A percentile compares a stretch with the other conserved stretches of the same genome.
These are phyloP conservation scores for Botrytis sinoallii DNA, from an alignment of 2,329 filamentous ascomycete species.

Conservation along the genomic window DNA sequence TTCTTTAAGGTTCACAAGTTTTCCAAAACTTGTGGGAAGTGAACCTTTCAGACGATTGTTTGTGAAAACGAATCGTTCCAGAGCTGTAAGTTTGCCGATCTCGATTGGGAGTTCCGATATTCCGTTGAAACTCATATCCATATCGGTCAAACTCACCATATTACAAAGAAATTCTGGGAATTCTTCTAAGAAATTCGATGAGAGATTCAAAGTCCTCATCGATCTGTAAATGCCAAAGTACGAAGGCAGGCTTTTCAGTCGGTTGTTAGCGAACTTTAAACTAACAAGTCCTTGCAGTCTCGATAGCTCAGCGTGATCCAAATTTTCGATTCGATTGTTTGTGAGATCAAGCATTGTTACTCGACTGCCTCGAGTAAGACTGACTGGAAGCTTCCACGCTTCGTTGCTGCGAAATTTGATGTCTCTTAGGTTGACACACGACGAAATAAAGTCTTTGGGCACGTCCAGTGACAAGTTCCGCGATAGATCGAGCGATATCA, in stretches of 20 bases:
- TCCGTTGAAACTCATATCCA: conserved; percentile 95
- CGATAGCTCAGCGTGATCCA: conserved; percentile 81
- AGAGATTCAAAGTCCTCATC: conserved; percentile 82
- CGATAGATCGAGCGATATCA: conserved; percentile 91
- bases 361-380: conserved; percentile 74
- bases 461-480: conserved; percentile 89
- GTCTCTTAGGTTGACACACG: conserved; percentile 85
- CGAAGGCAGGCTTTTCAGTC: conserved; percentile 70
- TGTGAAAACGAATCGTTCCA: conserved; percentile 91
- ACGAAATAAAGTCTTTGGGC: conserved; percentile 93
- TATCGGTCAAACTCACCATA: conserved; percentile 78
- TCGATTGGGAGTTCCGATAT: conserved; percentile 74
- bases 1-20: conserved; percentile 78
- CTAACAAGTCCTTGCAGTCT: conserved; percentile 75
- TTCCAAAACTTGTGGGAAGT: conserved; percentile 68
- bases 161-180: conserved; percentile 86
- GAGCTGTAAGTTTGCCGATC: conserved; percentile 72
- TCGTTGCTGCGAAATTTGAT: conserved; percentile 97
- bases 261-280: conserved; percentile 91
- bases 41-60: conserved; percentile 83
- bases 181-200: conserved; percentile 83
- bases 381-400: conserved; percentile 78
- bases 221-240: conserved; percentile 80
- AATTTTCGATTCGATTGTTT: conserved; percentile 84
- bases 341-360: conserved; percentile 91